Conservation (phyloP, 2,329 filamentous ascomycete species). For the Cladosporium colombiae region DNA sequence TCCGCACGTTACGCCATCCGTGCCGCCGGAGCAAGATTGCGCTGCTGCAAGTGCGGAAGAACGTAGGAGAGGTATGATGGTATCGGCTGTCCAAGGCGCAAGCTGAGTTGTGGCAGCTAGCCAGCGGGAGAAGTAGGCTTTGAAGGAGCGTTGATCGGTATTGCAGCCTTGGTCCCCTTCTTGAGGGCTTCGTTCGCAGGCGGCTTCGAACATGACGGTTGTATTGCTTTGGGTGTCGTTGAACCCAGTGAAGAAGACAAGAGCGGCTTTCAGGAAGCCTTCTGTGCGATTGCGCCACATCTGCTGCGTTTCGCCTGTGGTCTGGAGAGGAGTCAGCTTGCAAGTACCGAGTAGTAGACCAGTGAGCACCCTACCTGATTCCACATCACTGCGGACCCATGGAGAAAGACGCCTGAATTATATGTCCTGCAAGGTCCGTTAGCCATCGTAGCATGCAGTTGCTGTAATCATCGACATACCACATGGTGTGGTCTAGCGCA, state of each 20-base stretch:
- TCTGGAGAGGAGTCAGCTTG: slow-evolving; percentile 22
- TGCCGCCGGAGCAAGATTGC: slow-evolving; percentile 53
- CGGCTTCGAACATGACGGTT: slow-evolving; percentile 47
- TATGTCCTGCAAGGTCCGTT: slow-evolving; percentile 49
- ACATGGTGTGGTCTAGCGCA: slow-evolving; percentile 48
- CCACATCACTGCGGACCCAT: slow-evolving; percentile 51
- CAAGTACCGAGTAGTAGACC: not conserved
- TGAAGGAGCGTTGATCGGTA: slow-evolving; percentile 46
- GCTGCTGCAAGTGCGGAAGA: slow-evolving; percentile 58
- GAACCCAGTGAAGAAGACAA: slow-evolving; percentile 43
- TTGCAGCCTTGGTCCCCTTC: slow-evolving; percentile 39
- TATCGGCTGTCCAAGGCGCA: slow-evolving; percentile 56
- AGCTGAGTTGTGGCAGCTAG: slow-evolving; percentile 58
- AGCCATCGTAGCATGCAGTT: slow-evolving; percentile 18
- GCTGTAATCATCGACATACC: slow-evolving; percentile 27
- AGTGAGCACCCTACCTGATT: slow-evolving; percentile 33
- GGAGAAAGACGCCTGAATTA: slow-evolving; percentile 47
- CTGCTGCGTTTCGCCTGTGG: slow-evolving; percentile 25
- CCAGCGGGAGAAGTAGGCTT: slow-evolving; percentile 48
- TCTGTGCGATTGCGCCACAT: slow-evolving; percentile 30
- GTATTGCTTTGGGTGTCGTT: slow-evolving; percentile 24
- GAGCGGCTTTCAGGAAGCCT: slow-evolving; percentile 27
- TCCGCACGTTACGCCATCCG: slow-evolving; percentile 48
- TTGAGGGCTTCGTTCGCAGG: slow-evolving; percentile 43
- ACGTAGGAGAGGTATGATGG: slow-evolving; percentile 54